Conservation (phyloP, 768 basidiomycete species). For the Mrakia hoshinonis region DNA sequence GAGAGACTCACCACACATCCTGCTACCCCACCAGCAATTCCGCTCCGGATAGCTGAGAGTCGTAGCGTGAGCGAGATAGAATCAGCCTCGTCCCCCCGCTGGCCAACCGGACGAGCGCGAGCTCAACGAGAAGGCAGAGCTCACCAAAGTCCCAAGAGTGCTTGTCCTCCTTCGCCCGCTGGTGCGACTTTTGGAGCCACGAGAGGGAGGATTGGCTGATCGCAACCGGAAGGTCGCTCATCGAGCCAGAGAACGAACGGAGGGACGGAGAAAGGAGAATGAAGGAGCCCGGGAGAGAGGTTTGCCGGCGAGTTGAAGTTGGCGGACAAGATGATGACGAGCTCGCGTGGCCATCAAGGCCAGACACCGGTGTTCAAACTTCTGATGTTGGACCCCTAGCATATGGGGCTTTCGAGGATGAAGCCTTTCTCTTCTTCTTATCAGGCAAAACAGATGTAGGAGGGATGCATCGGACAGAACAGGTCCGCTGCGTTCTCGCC, state of each 20-base stretch:
- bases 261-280: not conserved
- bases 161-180: conserved; percentile 38
- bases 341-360: not conserved
- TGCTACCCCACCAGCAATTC: conserved; percentile 84
- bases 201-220: not conserved
- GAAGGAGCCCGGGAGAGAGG: not conserved
- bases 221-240: conserved; percentile 5
- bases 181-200: conserved; percentile 28
- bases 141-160: conserved; percentile 41
- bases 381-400: too few relatives aligned
- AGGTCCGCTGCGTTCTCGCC: too few relatives aligned
- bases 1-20: conserved; percentile 70
- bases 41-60: conserved; percentile 57
- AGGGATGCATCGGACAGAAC: too few relatives aligned
- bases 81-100: not conserved
- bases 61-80: conserved; percentile 38
- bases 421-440: too few relatives aligned
- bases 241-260: not conserved
- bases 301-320: not conserved
- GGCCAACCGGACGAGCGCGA: conserved; percentile 5
- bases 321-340: not conserved
- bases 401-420: too few relatives aligned
- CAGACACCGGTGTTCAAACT: not conserved
- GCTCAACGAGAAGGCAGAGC: conserved; percentile 19
- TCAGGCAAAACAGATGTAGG: too few relatives aligned